Base-by-base conservation (phyloP, 257 asterid genomes). In the Scutellaria galericulata region DNA sequence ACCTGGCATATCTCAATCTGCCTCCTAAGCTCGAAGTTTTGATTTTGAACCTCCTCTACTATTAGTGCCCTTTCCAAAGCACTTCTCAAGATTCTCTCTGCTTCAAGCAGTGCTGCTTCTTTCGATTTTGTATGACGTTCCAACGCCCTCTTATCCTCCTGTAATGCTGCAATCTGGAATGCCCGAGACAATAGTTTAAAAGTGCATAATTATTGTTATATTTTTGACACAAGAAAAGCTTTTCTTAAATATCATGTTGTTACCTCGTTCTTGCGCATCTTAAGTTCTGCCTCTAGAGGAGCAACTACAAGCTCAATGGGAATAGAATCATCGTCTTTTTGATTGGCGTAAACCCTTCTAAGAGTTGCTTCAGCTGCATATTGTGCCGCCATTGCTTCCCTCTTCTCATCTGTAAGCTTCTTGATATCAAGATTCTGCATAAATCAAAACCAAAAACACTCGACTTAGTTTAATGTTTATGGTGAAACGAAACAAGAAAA, bases 341-440 rank as follows among this genome's bases (percentile, higher is more conserved):
- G 92, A 74, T 82, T 71, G 64, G 90, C 88, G 5, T 93, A 86
- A 44, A 91, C 97, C 78, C 98, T 82, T 78, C 98, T 77, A 47
- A 93, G 96, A 54, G 98, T 83, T n/a, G 91, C 85, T 82, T 93
- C 97, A 48, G 96, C 96, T 54, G 97, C 96, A 84, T 87, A 88
- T 73, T 90, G 97, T 71, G 97, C 97, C 76, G 89, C 71, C 74
- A 90, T 35, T 45, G 96, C 96, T 75, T 82, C 96, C 82, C 74
- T 89, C 79, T 87, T 93, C 64, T 87, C 97, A 41, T 87, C 74
- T 7, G 42, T 50, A 54, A 90, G 86, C 76, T 83, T 88, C 86
- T 87, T 88, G 75, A 81, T 79, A 39, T 87, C 89, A 22, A 90
- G 96, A 77, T 84, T 93, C 97, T 93, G 91, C 86, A 82, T 55